phyloP scores from a whole-genome alignment of 106 monocot species.

The Dioscorea zingiberensis region DNA sequence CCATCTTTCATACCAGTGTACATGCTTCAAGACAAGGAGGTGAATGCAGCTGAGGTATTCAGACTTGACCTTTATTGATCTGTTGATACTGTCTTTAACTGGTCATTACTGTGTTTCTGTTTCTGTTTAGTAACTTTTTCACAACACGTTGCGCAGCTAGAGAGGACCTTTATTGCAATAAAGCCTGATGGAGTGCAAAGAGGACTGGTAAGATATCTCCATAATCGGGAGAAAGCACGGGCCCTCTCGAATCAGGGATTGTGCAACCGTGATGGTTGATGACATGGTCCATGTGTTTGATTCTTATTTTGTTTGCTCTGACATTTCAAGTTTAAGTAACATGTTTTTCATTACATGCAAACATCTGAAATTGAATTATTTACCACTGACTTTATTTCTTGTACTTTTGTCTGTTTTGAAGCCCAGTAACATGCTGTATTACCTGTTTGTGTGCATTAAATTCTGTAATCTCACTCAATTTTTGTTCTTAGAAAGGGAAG shows the following conservation, averaged over 20 bases:
- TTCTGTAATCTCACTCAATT: too few species aligned
- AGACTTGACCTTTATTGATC: neutral
- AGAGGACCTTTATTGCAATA: constrained; percentile 94
- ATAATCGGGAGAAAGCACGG: neutral
- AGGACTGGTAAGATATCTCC: constrained; percentile 64
- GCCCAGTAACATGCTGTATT: too few species aligned
- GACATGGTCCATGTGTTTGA: too few species aligned
- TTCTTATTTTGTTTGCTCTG: too few species aligned
- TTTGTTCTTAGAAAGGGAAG: too few species aligned
- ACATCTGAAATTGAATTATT: too few species aligned
- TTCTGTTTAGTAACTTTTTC: neutral
- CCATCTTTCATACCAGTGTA: constrained; percentile 35
- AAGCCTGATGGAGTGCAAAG: constrained; percentile 99
- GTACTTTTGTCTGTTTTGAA: too few species aligned
- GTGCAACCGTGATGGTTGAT: too few species aligned
- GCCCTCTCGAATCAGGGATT: neutral
- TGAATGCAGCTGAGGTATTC: constrained; percentile 89
- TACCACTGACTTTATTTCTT: too few species aligned
- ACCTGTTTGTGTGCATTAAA: too few species aligned
- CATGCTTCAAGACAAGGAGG: constrained; percentile 78
- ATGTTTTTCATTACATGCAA: too few species aligned
- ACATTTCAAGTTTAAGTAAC: too few species aligned
- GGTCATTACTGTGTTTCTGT: neutral
- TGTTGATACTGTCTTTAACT: neutral
- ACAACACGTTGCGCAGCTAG: constrained; percentile 41